Evolutionary conservation across 2,329 filamentous ascomycete genomes (phyloP).

Genomic region (Phaeophleospora eucalypticola): DNA sequence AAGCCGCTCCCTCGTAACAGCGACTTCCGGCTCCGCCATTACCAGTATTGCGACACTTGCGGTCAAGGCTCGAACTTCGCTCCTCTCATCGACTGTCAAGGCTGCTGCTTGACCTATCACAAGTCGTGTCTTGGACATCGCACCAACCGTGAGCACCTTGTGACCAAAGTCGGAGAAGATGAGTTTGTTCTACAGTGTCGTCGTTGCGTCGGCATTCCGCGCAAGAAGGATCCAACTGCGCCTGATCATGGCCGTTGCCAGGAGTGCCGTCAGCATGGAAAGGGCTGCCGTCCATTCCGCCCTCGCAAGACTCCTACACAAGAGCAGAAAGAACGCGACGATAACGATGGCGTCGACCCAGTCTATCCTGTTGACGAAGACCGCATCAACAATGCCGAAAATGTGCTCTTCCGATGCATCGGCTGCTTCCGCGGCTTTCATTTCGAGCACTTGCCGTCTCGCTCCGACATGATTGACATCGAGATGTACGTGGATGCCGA

Average conservation of each 20-base stretch:
- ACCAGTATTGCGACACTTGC: slow-evolving; percentile 69
- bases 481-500: slow-evolving; percentile 50
- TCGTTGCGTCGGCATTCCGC: slow-evolving; percentile 68
- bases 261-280: slow-evolving; percentile 61
- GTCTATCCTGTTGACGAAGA: slow-evolving; percentile 58
- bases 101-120: slow-evolving; percentile 81
- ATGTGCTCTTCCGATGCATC: slow-evolving; percentile 78
- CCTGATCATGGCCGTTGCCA: slow-evolving; percentile 71
- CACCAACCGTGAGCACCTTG: slow-evolving; percentile 73
- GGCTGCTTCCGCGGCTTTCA: slow-evolving; percentile 77
- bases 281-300: slow-evolving; percentile 71
- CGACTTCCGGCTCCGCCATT: slow-evolving; percentile 67
- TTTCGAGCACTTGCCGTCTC: slow-evolving; percentile 70
- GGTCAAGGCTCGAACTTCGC: slow-evolving; percentile 58
- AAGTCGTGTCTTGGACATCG: slow-evolving; percentile 75
- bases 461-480: slow-evolving; percentile 42
- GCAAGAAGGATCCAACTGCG: slow-evolving; percentile 63
- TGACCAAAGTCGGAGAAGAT: slow-evolving; percentile 74
- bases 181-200: slow-evolving; percentile 87
- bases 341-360: slow-evolving; percentile 76
- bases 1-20: slow-evolving; percentile 57
- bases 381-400: slow-evolving; percentile 69
- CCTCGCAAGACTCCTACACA: slow-evolving; percentile 67
- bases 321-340: slow-evolving; percentile 76
- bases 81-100: slow-evolving; percentile 79